A percentile compares a stretch with the other conserved stretches of the same genome.
These are phyloP conservation scores for Gelatoporia subvermispora DNA, from an alignment of 768 basidiomycete genomes.

Conservation along the genomic window DNA sequence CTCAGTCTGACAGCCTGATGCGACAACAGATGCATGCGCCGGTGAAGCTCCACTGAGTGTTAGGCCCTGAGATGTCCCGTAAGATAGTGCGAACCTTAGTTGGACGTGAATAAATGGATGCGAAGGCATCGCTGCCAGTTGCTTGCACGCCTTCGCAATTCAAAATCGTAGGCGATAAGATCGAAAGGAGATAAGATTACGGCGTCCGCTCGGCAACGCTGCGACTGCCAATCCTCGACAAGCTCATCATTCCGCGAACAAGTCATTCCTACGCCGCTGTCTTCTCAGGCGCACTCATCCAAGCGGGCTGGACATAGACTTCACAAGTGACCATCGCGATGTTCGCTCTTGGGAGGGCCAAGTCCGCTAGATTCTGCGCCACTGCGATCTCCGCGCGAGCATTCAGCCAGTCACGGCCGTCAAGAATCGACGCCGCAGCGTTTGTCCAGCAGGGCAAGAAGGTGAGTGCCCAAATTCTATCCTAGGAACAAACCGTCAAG, in stretches of 20 bases:
- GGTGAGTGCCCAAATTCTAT: conserved; percentile 19
- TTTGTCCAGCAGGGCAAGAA: conserved; percentile 46
- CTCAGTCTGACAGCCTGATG: no score
- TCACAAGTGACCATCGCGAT: not conserved
- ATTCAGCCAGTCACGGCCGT: conserved; percentile 8
- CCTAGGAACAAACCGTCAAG: not conserved
- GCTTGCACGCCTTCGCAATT: no score
- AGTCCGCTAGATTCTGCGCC: not conserved
- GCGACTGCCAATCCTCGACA: not conserved
- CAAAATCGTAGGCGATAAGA: no score
- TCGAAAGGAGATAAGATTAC: no score
- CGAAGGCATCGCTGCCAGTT: no score
- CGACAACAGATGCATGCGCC: no score
- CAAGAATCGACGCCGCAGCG: conserved; percentile 32
- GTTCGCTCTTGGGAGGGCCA: not conserved
- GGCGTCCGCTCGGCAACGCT: not conserved
- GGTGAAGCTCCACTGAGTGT: no score
- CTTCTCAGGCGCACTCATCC: no score
- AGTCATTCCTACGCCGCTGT: not conserved
- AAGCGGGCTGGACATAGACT: not conserved
- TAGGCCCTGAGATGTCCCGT: no score
- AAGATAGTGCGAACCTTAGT: no score
- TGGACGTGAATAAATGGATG: no score
- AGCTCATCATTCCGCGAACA: not conserved
- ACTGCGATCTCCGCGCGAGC: not conserved